These are phyloP conservation scores for Pichia sp. DNA, from an alignment of 1,139 yeast genomes.

Conservation along the genomic window DNA sequence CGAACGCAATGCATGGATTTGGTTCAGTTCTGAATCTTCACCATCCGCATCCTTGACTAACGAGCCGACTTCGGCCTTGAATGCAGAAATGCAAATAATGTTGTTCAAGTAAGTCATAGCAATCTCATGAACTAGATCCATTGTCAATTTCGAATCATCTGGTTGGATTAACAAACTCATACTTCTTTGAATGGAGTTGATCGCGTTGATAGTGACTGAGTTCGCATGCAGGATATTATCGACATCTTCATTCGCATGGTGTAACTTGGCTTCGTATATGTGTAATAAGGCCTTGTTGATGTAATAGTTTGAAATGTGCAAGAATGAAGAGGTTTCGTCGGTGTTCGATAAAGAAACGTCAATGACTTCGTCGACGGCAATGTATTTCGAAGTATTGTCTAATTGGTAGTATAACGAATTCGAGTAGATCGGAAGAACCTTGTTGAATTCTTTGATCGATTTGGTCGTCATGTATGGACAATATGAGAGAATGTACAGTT, in stretches of 20 bases:
- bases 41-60: not conserved
- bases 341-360: not conserved
- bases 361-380: not conserved
- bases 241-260: not conserved
- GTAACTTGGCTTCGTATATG: not conserved
- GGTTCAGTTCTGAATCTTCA: not conserved
- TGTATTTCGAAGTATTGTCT: conserved; percentile 1
- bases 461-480: not conserved
- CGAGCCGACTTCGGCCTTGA: conserved; percentile 12
- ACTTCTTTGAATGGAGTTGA: conserved; percentile 10
- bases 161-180: conserved; percentile 4
- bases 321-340: conserved; percentile 5
- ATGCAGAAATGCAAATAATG: conserved; percentile 16
- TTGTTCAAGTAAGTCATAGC: conserved; percentile 11
- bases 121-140: conserved; percentile 8
- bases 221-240: not conserved
- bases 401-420: conserved; percentile 1
- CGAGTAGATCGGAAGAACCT: not conserved
- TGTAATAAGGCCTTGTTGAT: conserved; percentile 4
- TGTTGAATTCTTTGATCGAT: conserved; percentile 1
- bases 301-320: conserved; percentile 5
- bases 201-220: not conserved
- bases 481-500: conserved; percentile 9
- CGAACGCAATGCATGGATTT: conserved; percentile 4
- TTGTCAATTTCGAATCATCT: conserved; percentile 2